These are phyloP conservation scores for Alloteropsis semialata DNA, from an alignment of 176 grass and related monocot species.

Conservation along the genomic window DNA sequence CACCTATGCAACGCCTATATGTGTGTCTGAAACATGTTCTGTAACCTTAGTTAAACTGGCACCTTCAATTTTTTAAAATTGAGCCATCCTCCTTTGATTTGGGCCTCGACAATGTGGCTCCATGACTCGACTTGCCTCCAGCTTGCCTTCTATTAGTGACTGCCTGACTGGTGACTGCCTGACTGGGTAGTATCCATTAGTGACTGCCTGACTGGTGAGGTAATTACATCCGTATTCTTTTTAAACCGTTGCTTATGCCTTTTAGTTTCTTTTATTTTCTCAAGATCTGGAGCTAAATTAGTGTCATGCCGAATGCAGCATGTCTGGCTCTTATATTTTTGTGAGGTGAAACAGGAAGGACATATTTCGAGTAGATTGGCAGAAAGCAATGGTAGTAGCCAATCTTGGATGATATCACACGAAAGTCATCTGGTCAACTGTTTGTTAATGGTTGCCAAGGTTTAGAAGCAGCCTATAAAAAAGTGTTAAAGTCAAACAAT, in stretches of 20 bases:
- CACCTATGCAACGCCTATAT: neutral
- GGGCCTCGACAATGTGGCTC: neutral
- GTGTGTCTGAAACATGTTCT: neutral
- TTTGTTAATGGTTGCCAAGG: neutral
- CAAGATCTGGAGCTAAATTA: neutral
- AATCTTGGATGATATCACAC: neutral
- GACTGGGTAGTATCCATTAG: neutral
- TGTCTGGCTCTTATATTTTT: neutral
- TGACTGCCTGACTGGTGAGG: neutral
- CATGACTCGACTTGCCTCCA: neutral
- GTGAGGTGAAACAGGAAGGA: neutral
- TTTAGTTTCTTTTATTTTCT: neutral
- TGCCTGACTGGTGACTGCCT: no score
- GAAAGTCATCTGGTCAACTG: neutral
- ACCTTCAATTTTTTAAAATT: neutral
- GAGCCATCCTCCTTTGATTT: neutral
- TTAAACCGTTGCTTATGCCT: neutral
- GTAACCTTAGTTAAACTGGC: neutral
- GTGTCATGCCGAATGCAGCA: neutral
- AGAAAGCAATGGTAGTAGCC: neutral
- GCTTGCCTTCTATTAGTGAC: neutral
- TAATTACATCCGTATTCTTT: neutral
- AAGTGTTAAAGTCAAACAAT: conserved; percentile 8
- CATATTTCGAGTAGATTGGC: neutral
- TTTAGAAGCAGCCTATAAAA: neutral